A percentile compares a stretch with the other conserved stretches of the same genome.
Conservation (phyloP, 306 rosid species). For the Sphenostylis stenocarpa region DNA sequence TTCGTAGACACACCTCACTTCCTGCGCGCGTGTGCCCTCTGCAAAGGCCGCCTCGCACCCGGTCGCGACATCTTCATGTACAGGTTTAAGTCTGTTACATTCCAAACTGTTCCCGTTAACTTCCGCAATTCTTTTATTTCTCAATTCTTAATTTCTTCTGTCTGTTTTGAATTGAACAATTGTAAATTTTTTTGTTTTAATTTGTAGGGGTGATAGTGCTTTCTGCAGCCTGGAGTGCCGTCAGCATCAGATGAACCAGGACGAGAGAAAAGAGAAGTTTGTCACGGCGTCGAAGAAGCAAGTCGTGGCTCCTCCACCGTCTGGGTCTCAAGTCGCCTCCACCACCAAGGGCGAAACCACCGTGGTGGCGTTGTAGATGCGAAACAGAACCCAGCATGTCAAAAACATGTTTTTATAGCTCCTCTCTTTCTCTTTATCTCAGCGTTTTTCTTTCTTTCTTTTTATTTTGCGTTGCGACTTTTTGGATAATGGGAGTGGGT, state of each 20-base stretch:
- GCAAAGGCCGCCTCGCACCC: slow-evolving; percentile 63
- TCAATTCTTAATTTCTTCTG: too few species aligned
- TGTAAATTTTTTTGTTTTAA: background rate
- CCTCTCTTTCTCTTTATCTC: background rate
- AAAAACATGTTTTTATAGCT: slow-evolving; percentile 14
- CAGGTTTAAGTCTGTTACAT: slow-evolving; percentile 45
- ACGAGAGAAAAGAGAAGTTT: slow-evolving; percentile 70
- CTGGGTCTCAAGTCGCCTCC: slow-evolving; percentile 39
- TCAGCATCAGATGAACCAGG: slow-evolving; percentile 73
- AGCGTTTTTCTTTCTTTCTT: background rate
- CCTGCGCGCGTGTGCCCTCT: slow-evolving; percentile 66
- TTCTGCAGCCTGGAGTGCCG: slow-evolving; percentile 89
- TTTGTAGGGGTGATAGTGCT: slow-evolving; percentile 73
- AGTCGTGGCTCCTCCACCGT: slow-evolving; percentile 25
- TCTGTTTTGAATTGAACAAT: background rate
- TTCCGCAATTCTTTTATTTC: background rate
- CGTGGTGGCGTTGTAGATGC: slow-evolving; percentile 55
- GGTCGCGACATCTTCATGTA: slow-evolving; percentile 87
- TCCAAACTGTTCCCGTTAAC: too few species aligned
- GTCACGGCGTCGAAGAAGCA: slow-evolving; percentile 50
- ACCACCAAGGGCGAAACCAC: slow-evolving; percentile 61
- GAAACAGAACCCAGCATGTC: background rate
- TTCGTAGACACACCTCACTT: slow-evolving; percentile 50
- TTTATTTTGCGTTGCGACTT: background rate
- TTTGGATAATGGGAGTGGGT: slow-evolving; percentile 21